These are phyloP conservation scores for Hebeloma cylindrosporum DNA, from an alignment of 768 basidiomycete genomes.

Conservation along the genomic window DNA sequence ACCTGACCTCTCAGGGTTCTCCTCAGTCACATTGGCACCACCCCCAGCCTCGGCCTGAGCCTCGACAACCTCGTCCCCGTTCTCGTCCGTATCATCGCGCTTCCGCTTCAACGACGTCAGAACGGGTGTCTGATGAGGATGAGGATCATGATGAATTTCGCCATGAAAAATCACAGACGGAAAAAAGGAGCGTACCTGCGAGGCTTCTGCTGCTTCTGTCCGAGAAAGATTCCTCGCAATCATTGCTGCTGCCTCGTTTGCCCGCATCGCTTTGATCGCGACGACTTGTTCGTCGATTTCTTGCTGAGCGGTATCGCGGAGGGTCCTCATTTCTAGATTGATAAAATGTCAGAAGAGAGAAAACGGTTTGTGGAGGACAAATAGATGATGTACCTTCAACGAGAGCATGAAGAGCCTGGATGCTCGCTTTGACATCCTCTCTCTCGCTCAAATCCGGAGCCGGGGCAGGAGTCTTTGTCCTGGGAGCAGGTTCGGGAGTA, in stretches of 20 bases:
- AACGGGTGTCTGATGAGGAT: slow-evolving; percentile 31
- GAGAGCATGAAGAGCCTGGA: slow-evolving; percentile 37
- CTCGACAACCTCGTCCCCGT: slow-evolving; percentile 30
- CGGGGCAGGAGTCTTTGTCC: neutral
- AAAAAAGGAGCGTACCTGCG: slow-evolving; percentile 31
- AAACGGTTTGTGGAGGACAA: no score
- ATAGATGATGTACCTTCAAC: slow-evolving; percentile 39
- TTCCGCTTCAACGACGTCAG: slow-evolving; percentile 61
- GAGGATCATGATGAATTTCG: slow-evolving; percentile 18
- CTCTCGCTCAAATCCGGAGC: slow-evolving; percentile 5
- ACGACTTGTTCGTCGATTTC: slow-evolving; percentile 11
- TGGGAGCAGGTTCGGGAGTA: no score
- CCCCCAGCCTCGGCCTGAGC: slow-evolving; percentile 3
- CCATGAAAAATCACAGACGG: slow-evolving; percentile 17
- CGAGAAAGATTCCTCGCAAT: no score
- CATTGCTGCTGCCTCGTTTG: slow-evolving; percentile 12
- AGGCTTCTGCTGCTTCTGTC: slow-evolving; percentile 10
- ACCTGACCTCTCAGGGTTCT: slow-evolving; percentile 3
- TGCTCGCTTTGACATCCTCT: slow-evolving; percentile 31
- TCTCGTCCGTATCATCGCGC: slow-evolving; percentile 46
- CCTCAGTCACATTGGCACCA: neutral
- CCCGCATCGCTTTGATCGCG: slow-evolving; percentile 14
- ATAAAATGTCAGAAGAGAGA: neutral
- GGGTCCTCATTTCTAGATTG: slow-evolving; percentile 29
- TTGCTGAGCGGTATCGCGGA: slow-evolving; percentile 10